phyloP scores from a whole-genome alignment of 768 basidiomycete species.

The Scleroderma bovista region DNA sequence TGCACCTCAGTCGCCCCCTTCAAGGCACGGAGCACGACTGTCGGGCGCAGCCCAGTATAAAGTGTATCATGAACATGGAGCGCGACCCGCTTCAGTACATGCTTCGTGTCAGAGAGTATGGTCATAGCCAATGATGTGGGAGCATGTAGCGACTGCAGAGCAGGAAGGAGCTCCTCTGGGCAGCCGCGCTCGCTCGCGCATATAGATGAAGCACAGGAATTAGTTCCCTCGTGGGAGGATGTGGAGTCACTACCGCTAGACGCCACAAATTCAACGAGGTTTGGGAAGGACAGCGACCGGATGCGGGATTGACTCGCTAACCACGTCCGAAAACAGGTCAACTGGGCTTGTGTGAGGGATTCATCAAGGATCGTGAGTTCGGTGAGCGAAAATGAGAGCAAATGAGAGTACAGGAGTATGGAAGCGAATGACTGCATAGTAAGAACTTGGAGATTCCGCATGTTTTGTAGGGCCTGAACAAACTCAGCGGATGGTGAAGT shows the following conservation, averaged over 20 bases:
- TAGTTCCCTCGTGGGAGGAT: conserved; percentile 10
- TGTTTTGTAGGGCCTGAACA: conserved; percentile 23
- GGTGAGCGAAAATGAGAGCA: conserved; percentile 18
- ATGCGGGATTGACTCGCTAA: conserved; percentile 20
- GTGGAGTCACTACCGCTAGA: background rate
- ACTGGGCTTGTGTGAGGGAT: conserved; percentile 17
- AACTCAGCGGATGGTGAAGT: conserved; percentile 13
- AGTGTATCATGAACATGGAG: conserved; percentile 24
- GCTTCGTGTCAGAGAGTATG: conserved; percentile 13
- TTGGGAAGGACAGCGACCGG: conserved; percentile 24
- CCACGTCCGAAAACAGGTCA: conserved; percentile 17
- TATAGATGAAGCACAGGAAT: background rate
- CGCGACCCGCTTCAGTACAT: conserved; percentile 16
- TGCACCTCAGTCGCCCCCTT: conserved; percentile 26
- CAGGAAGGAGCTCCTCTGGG: conserved; percentile 12
- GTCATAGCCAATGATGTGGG: conserved; percentile 19
- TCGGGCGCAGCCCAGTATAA: conserved; percentile 24
- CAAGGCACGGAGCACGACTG: conserved; percentile 20
- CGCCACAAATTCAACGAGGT: conserved; percentile 12
- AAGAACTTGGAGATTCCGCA: conserved; percentile 23
- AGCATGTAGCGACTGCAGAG: conserved; percentile 22
- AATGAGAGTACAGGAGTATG: conserved; percentile 14
- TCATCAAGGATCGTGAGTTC: conserved; percentile 25
- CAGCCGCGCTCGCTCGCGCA: background rate
- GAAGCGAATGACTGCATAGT: conserved; percentile 21